Base-by-base conservation (phyloP, 495 filamentous ascomycete species). In the Penicillium verhagenii region DNA sequence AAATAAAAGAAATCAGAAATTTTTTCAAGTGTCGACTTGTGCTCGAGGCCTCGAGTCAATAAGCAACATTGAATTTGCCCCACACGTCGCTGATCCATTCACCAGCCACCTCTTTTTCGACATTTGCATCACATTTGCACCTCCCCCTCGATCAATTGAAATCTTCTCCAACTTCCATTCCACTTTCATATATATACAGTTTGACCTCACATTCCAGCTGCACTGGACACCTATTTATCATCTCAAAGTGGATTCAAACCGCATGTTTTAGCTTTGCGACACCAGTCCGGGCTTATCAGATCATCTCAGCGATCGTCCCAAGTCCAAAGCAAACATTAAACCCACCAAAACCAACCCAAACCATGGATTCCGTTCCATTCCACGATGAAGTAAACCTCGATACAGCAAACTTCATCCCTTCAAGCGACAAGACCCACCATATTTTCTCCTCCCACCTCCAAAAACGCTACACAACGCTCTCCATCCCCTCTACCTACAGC, bases 401-500 rank as follows among this genome's bases (percentile, higher is more conserved):
- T 20, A 6, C 35, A 19, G 35, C 37, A 13, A 43, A 19, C 46
- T 18, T 9, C 31, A 13, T 9, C 29, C 18, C 56, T 42, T 4
- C 20, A n/a, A 23, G 42, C 19, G 9, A 35, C 10, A 43, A 51
- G 28, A 11, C 35, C 25, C 33, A 47, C 45, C 42, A 33, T 10
- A 24, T 49, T 54, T 50, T 60, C 23, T 50, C 54, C 46, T 45
- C 50, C 13, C 42, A 58, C 49, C 57, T 59, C 47, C 52, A 66
- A 61, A 57, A 61, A 25, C 58, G 59, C 48, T 69, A 68, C 57
- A 52, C 55, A 54, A 71, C 74, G 26, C 60, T 78, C 54, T 76
- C 76, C 52, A 84, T 96, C 60, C 88, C 90, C 5, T 75, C 85
- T 37, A 80, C 80, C 53, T 96, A 96, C 79, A 80, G 81, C 24